phyloP scores from a whole-genome alignment of 2,329 filamentous ascomycete genomes.

The Diaporthe citrichinensis region DNA sequence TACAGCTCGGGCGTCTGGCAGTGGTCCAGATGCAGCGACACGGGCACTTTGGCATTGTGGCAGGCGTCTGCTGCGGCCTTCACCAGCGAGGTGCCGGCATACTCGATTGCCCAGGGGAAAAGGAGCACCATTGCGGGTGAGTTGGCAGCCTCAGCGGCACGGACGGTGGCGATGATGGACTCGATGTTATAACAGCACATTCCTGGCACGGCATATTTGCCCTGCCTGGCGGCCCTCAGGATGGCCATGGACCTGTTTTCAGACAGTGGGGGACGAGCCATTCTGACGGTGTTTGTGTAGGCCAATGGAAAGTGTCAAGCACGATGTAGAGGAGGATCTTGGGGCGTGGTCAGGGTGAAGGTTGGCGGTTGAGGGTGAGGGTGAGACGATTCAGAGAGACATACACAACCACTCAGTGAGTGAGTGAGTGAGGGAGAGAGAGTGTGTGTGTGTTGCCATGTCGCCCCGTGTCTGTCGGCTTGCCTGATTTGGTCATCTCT shows the following conservation, averaged over 20 bases:
- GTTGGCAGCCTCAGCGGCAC: conserved; percentile 76
- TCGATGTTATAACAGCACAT: conserved; percentile 79
- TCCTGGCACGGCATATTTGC: conserved; percentile 71
- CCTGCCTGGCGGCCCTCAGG: conserved; percentile 67
- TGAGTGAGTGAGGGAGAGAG: neutral
- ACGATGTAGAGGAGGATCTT: neutral
- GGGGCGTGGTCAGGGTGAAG: neutral
- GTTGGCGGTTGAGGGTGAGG: neutral
- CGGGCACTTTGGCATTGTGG: conserved; percentile 69
- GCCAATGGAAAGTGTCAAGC: neutral
- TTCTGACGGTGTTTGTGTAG: conserved; percentile 39
- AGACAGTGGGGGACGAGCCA: conserved; percentile 55
- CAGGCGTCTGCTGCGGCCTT: conserved; percentile 69
- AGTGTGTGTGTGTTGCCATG: neutral
- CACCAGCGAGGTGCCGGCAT: conserved; percentile 70
- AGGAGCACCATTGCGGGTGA: conserved; percentile 80
- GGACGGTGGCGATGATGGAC: conserved; percentile 77
- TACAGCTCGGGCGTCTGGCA: conserved; percentile 72
- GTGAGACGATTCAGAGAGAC: neutral
- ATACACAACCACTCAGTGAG: neutral
- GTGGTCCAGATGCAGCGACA: conserved; percentile 77
- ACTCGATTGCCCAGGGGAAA: conserved; percentile 81
- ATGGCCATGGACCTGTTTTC: conserved; percentile 69
- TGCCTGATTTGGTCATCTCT: conserved; percentile 19
- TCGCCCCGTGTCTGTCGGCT: conserved; percentile 16